Conservation (phyloP, 116 monocot genomes). For the Thalassia testudinum region DNA sequence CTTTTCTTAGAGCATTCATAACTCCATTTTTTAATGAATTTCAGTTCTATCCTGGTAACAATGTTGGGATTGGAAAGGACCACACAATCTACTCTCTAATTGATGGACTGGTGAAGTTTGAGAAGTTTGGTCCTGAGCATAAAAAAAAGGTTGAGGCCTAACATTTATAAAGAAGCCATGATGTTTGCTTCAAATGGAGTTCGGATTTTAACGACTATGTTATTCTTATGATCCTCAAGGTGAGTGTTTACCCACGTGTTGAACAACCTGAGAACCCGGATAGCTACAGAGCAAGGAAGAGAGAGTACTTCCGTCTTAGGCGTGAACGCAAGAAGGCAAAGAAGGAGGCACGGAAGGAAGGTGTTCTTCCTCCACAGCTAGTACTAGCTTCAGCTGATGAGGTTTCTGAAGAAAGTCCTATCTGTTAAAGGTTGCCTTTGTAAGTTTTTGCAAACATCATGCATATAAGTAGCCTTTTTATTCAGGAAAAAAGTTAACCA, state of each 20-base stretch:
- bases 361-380: conserved; percentile 29
- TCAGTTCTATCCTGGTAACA: conserved; percentile 91
- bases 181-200: too few species aligned
- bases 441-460: too few species aligned
- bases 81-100: conserved; percentile 88
- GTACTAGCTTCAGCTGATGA: conserved; percentile 49
- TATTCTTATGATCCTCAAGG: conserved; percentile 14
- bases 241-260: conserved; percentile 79
- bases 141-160: too few species aligned
- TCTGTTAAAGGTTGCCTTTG: conserved; percentile 39
- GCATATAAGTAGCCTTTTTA: too few species aligned
- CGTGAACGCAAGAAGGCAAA: conserved; percentile 56
- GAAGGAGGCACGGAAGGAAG: too few species aligned
- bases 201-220: too few species aligned
- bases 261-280: conserved; percentile 80
- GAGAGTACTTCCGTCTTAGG: conserved; percentile 68
- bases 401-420: conserved; percentile 19
- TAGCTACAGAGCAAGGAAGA: conserved; percentile 70
- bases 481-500: too few species aligned
- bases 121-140: conserved; percentile 81
- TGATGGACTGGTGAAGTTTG: conserved; percentile 88
- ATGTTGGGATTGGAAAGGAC: conserved; percentile 86
- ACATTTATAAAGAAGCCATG: too few species aligned
- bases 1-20: too few species aligned
- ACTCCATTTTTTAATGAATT: too few species aligned